Conservation (phyloP, 1,284 basidiomycete species). For the Austroboletus niveus region DNA sequence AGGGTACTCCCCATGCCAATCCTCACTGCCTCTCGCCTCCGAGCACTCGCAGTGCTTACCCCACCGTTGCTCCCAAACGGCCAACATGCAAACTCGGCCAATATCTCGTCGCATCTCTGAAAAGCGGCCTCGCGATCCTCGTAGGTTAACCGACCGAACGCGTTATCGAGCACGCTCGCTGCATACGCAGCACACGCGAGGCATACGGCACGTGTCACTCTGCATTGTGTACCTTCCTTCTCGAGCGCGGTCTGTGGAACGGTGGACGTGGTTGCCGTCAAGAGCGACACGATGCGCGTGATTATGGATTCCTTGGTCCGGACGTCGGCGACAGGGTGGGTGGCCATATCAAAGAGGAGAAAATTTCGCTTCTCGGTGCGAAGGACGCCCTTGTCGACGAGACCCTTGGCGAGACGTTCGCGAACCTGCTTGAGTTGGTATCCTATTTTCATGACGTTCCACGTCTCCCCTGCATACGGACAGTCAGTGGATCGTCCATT, state of each 20-base stretch:
- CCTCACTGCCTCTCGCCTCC: constrained; percentile 44
- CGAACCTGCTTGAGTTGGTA: constrained; percentile 97
- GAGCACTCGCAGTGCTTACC: constrained; percentile 28
- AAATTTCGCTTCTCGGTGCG: constrained; percentile 97
- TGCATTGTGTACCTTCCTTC: constrained; percentile 76
- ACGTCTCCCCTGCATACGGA: constrained; percentile 79
- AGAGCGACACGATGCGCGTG: constrained; percentile 68
- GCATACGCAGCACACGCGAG: constrained; percentile 88
- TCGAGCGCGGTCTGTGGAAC: constrained; percentile 73
- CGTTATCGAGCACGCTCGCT: constrained; percentile 93
- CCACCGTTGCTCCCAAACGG: constrained; percentile 67
- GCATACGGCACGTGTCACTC: constrained; percentile 77
- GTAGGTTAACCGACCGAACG: constrained; percentile 81
- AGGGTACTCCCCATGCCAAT: constrained; percentile 54
- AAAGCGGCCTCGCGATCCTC: constrained; percentile 92
- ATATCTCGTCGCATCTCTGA: constrained; percentile 85
- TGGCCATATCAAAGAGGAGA: constrained; percentile 97
- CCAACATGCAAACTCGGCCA: constrained; percentile 88
- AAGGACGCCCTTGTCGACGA: constrained; percentile 96
- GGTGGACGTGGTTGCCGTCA: constrained; percentile 83
- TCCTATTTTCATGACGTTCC: constrained; percentile 98
- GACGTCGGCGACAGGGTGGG: constrained; percentile 90
- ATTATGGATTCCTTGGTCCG: constrained; percentile 86
- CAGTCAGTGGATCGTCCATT: background rate
- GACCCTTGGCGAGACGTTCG: constrained; percentile 93